A percentile compares a stretch with the other conserved stretches of the same genome.
phyloP scores from a whole-genome alignment of 108 stramenopile species.

The Conticribra guillardii region DNA sequence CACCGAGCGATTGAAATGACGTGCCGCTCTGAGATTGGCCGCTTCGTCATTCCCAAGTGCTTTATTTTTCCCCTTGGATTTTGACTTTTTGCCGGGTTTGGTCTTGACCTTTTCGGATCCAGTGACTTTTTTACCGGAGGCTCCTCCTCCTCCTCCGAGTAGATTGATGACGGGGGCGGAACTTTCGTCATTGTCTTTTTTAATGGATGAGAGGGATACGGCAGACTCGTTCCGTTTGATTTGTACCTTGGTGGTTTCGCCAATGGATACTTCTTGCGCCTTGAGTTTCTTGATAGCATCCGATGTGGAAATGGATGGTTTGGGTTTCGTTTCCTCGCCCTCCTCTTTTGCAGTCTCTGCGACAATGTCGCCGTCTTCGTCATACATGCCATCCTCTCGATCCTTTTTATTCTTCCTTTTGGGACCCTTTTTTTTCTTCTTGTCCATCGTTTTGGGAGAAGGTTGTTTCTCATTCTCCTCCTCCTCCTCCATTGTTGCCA shows the following conservation, averaged over 20 bases:
- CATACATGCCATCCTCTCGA: slow-evolving; percentile 10
- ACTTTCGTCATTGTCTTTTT: slow-evolving; percentile 10
- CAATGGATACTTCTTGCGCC: slow-evolving; percentile 83
- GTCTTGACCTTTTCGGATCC: slow-evolving; percentile 33
- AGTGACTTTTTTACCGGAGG: slow-evolving; percentile 36
- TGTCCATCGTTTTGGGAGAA: slow-evolving; percentile 14
- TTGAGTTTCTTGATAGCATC: slow-evolving; percentile 74
- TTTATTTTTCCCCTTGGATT: slow-evolving; percentile 66
- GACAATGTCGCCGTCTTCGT: slow-evolving; percentile 4
- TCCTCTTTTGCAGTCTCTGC: neutral
- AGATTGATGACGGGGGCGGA: slow-evolving; percentile 52
- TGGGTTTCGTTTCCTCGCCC: neutral
- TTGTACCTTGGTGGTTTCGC: slow-evolving; percentile 67
- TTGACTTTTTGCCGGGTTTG: slow-evolving; percentile 49
- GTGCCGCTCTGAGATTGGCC: slow-evolving; percentile 73
- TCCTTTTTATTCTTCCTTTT: slow-evolving; percentile 10
- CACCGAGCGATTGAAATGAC: slow-evolving; percentile 78
- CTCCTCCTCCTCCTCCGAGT: slow-evolving; percentile 23
- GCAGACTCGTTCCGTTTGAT: slow-evolving; percentile 59
- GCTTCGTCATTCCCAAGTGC: slow-evolving; percentile 67
- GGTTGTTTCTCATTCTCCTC: neutral
- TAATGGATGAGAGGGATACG: slow-evolving; percentile 21
- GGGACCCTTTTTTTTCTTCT: slow-evolving; percentile 45
- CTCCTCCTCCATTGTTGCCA: neutral
- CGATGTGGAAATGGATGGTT: slow-evolving; percentile 48